Conservation (phyloP, 192 early-diverging fungal species). For the Physocladia obscura region DNA sequence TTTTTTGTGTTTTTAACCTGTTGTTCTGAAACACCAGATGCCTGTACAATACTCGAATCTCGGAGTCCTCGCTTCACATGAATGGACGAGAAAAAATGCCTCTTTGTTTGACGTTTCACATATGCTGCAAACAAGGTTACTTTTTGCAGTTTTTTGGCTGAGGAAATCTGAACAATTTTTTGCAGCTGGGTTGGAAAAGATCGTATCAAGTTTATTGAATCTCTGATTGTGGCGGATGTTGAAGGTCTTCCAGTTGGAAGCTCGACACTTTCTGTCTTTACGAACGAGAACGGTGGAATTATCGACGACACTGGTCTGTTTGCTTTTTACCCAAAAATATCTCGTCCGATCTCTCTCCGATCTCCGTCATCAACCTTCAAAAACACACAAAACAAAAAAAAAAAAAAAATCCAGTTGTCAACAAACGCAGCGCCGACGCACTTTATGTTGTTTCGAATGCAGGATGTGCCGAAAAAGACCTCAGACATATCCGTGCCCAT, state of each 20-base stretch:
- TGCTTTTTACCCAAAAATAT: not conserved
- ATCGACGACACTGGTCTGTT: slow-evolving; percentile 81
- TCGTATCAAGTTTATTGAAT: slow-evolving; percentile 82
- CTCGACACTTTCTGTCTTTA: slow-evolving; percentile 89
- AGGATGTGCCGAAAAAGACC: slow-evolving; percentile 94
- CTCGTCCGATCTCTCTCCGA: not conserved
- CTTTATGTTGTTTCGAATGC: slow-evolving; percentile 96
- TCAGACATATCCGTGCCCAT: slow-evolving; percentile 80
- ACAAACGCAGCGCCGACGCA: slow-evolving; percentile 69
- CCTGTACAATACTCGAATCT: slow-evolving; percentile 85
- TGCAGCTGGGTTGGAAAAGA: slow-evolving; percentile 77
- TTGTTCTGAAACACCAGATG: slow-evolving; percentile 60
- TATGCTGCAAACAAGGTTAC: slow-evolving; percentile 90
- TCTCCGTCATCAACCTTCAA: not conserved
- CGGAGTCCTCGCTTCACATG: slow-evolving; percentile 87
- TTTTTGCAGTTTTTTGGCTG: not conserved
- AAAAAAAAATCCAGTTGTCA: slow-evolving; percentile 68
- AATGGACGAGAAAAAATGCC: slow-evolving; percentile 80
- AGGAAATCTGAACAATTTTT: too few relatives aligned
- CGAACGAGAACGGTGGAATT: slow-evolving; percentile 94
- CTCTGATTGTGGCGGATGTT: slow-evolving; percentile 84
- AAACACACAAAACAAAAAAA: slow-evolving; percentile 11
- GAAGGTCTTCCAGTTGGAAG: slow-evolving; percentile 73
- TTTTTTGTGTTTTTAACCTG: not conserved
- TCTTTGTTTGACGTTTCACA: slow-evolving; percentile 98